Conservation (phyloP, 129 eudicot species). For the Ambrosia trifida region DNA sequence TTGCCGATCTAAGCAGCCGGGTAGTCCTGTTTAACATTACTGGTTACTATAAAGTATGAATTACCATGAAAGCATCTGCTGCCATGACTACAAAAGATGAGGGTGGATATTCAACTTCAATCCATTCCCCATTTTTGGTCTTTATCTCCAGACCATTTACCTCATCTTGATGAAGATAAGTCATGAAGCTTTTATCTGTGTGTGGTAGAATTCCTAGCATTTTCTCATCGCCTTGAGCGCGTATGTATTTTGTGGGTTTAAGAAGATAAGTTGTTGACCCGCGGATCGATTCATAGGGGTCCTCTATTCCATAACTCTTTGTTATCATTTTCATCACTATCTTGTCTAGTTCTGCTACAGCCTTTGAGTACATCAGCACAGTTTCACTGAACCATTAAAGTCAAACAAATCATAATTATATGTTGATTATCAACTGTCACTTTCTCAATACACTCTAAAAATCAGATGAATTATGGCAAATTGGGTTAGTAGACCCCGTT, state of each 20-base stretch:
- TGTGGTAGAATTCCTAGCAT: constrained; percentile 45
- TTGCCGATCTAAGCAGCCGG: too few relatives aligned
- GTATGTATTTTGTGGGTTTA: constrained; percentile 36
- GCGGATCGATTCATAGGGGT: constrained; percentile 35
- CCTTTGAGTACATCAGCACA: constrained; percentile 27
- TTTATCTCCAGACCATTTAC: constrained; percentile 49
- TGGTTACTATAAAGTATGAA: background rate
- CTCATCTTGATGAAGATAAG: constrained; percentile 46
- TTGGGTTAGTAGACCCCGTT: too few relatives aligned
- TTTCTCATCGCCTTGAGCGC: constrained; percentile 26
- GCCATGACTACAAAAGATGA: constrained; percentile 56
- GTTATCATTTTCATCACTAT: constrained; percentile 50
- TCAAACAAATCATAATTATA: background rate
- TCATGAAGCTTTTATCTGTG: constrained; percentile 49
- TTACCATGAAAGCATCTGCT: constrained; percentile 57
- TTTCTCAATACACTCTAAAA: too few relatives aligned
- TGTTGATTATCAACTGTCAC: background rate
- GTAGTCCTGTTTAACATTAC: background rate
- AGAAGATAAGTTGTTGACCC: constrained; percentile 42
- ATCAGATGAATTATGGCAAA: too few relatives aligned
- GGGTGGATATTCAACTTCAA: constrained; percentile 43
- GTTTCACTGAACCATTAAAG: constrained; percentile 27
- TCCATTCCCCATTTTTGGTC: constrained; percentile 50
- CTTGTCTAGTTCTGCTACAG: constrained; percentile 42
- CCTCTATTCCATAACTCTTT: constrained; percentile 44